phyloP scores from a whole-genome alignment of 75 land plant species.

The Cryptomeria japonica region DNA sequence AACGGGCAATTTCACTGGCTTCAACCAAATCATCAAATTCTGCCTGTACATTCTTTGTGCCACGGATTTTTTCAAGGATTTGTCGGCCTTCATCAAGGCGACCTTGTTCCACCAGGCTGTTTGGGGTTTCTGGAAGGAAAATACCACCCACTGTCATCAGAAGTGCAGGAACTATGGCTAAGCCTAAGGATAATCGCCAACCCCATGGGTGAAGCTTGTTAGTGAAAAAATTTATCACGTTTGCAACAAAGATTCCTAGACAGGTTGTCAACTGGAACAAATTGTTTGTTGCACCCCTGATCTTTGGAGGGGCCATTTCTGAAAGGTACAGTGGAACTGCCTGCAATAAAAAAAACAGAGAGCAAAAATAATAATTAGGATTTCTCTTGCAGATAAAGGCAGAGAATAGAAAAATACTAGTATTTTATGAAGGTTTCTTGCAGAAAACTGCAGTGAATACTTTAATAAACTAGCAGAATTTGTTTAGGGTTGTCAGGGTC shows the following conservation, averaged over 20 bases:
- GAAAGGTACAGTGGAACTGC: conserved; percentile 82
- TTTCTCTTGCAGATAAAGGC: not conserved
- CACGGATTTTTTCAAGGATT: conserved; percentile 61
- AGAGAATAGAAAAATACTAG: not conserved
- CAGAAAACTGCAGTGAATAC: not conserved
- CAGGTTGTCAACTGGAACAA: conserved; percentile 73
- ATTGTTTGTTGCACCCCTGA: conserved; percentile 69
- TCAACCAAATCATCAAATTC: conserved; percentile 69
- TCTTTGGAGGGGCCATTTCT: conserved; percentile 75
- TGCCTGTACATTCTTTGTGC: conserved; percentile 59
- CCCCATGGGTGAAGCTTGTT: conserved; percentile 79
- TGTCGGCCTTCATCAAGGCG: conserved; percentile 46
- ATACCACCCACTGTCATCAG: conserved; percentile 67
- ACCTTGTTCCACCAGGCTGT: conserved; percentile 79
- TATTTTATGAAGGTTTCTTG: not conserved
- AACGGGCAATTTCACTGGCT: conserved; percentile 59
- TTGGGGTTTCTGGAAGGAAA: conserved; percentile 75
- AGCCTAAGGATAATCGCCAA: conserved; percentile 74
- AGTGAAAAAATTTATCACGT: conserved; percentile 64
- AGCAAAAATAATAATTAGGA: not conserved
- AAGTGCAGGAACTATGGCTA: conserved; percentile 62
- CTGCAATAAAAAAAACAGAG: conserved; percentile 22
- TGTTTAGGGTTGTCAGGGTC: not conserved
- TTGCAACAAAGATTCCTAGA: conserved; percentile 65
- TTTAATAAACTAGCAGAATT: not conserved